Conservation (phyloP, 2,329 filamentous ascomycete species). For the Mariannaea sp. region DNA sequence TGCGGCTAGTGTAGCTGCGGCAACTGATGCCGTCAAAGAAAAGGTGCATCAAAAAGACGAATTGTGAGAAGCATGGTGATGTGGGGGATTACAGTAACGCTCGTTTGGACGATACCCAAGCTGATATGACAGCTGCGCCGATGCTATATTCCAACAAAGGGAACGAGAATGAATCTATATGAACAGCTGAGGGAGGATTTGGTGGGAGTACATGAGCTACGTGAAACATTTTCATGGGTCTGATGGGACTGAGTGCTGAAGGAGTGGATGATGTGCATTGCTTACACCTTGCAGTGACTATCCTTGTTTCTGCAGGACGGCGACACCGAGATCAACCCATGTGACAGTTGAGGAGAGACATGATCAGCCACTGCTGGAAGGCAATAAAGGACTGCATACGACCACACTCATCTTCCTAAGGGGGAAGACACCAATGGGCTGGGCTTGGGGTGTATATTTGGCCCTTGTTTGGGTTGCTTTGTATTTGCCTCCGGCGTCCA, state of each 20-base stretch:
- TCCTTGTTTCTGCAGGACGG: too few species aligned
- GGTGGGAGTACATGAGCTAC: not conserved
- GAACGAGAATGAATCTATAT: slow-evolving; percentile 5
- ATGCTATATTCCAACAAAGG: slow-evolving; percentile 19
- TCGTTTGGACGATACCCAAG: slow-evolving; percentile 39
- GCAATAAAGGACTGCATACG: too few species aligned
- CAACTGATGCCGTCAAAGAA: slow-evolving; percentile 50
- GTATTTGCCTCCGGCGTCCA: too few species aligned
- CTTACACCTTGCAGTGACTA: too few species aligned
- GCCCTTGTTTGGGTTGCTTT: too few species aligned
- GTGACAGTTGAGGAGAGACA: too few species aligned
- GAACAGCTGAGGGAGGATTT: slow-evolving; percentile 17
- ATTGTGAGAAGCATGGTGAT: slow-evolving; percentile 39
- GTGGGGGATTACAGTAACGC: slow-evolving; percentile 16
- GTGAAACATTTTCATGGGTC: slow-evolving; percentile 18
- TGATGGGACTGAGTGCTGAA: slow-evolving; percentile 33
- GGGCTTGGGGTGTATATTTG: too few species aligned
- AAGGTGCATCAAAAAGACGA: slow-evolving; percentile 47
- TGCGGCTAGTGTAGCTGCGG: slow-evolving; percentile 55
- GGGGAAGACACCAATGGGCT: too few species aligned
- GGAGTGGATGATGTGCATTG: slow-evolving; percentile 16
- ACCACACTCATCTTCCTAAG: too few species aligned
- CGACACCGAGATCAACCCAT: too few species aligned
- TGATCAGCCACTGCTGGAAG: too few species aligned
- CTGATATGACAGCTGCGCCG: slow-evolving; percentile 37